These are phyloP conservation scores for Lepidium campestre DNA, from an alignment of 441 rosid genomes.

Conservation along the genomic window DNA sequence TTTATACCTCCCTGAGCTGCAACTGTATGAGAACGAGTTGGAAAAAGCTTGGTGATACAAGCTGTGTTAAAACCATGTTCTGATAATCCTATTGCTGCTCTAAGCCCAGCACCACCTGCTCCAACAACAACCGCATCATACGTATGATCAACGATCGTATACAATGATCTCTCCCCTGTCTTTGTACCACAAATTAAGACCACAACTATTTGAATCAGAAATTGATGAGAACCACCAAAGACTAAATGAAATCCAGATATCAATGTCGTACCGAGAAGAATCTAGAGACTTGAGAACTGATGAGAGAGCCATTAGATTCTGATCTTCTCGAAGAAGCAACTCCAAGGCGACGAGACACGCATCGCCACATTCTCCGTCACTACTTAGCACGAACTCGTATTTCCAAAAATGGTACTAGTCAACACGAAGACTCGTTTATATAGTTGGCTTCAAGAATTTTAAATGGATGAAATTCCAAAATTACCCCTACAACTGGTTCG, in stretches of 20 bases:
- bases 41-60: constrained; percentile 90
- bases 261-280: constrained; percentile 58
- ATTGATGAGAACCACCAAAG: not conserved
- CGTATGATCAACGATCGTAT: constrained; percentile 79
- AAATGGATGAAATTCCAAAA: not conserved
- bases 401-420: not conserved
- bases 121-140: constrained; percentile 93
- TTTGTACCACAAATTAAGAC: constrained; percentile 14
- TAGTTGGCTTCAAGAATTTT: not conserved
- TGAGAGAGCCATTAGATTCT: constrained; percentile 30
- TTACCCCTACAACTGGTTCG: not conserved
- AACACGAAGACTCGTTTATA: not conserved
- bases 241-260: not conserved
- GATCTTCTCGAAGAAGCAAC: constrained; percentile 40
- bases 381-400: constrained; percentile 5
- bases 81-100: constrained; percentile 90
- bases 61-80: constrained; percentile 96
- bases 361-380: constrained; percentile 70
- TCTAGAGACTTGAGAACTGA: constrained; percentile 52
- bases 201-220: not conserved
- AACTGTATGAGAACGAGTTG: constrained; percentile 91
- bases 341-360: constrained; percentile 70
- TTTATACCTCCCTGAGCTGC: constrained; percentile 99
- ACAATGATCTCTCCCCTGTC: constrained; percentile 38
- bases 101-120: constrained; percentile 93